Evolutionary conservation across 2,329 filamentous ascomycete genomes (phyloP), one percentile per base, ranked within the genome.

Genomic region (Phoma herbarum): DNA sequence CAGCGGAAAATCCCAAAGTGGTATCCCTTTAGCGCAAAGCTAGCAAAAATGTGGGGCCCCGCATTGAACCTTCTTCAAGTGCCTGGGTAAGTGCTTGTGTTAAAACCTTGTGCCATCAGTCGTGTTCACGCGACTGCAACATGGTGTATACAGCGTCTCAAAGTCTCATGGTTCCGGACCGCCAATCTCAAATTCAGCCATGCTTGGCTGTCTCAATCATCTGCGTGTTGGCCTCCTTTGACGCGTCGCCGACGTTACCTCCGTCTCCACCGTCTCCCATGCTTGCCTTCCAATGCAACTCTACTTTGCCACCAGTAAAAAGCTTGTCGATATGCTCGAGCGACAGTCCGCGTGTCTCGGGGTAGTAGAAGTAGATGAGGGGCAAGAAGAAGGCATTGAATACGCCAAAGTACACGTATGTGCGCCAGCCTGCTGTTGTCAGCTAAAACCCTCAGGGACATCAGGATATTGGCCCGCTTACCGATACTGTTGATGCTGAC

Each of bases 401-500:
- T 7, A 35, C 31, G 31, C 31, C 16, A 9, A 35, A 35, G 31
- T 35, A 35, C 16, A 35, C 31, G 31, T 35, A 35, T 35, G 31
- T 35, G 16, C 31, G 31, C 31, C 31, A 35, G 31, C 31, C 31
- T 35, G 31, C 31, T 14, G 11, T 35, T n/a, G 31, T 35, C 31
- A 35, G 31, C 16, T 35, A 7, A 14, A 18, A n/a, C 4, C 8
- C 16, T 35, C 31, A 35, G 11, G n/a, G 7, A 1, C 16, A n/a
- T 12, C 1, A 16, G 6, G 9, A 4, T 4, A 35, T n/a, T 8
- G 9, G 16, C 35, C 11, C 7, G 3, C 35, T 50, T 31, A 20
- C 80, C 72, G 79, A 56, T 46, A 10, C 52, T 43, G 11, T 41
- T 47, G 28, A 52, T 45, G 42, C 50, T 52, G 22, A 52, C 49